Evolutionary conservation across 2,329 filamentous ascomycete species (phyloP), one percentile per base, ranked within the genome.

Genomic region (Uncinocarpus reesii): DNA sequence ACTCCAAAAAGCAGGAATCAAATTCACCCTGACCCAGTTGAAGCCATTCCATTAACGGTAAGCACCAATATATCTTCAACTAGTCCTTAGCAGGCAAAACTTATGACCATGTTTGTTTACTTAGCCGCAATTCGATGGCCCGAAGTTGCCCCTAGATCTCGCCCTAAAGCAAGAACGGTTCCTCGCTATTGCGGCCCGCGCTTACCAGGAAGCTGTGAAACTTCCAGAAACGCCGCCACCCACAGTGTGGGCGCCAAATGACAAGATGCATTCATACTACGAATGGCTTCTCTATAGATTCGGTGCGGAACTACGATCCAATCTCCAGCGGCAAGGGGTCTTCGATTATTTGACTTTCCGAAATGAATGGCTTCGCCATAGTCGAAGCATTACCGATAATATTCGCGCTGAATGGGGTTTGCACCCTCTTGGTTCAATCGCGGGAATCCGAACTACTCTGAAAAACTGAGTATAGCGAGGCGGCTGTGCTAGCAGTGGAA

Each of bases 311-410:
- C 52, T 55, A 23, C 50, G 42, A 28, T 31, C 44, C 2, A 48
- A 35, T 3, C 50, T 52, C 15, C 26, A 16, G 10, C 34, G 32
- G 10, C 29, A 42, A 18, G 51, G 51, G 1, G 21, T 41, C 7
- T 42, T 45, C 32, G 35, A 44, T 29, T 24, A 46, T 20, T 23
- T 31, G 7, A 32, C 15, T 15, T 53, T 54, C 26, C 29, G 37
- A 6, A 45, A 42, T 36, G 52, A 56, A 46, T 56, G 50, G 48
- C 37, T 52, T 23, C 46, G 35, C 16, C 53, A 55, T 37, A 31
- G 46, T 29, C 46, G 50, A 34, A 56, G 50, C 41, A 52, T 56
- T 32, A 47, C 53, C 32, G 52, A 52, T 23, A 54, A 54, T n/a
- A 51, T 56, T 24, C 48, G 52, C 16, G 42, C 48, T n/a, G 48